Conservation (phyloP, 352 stramenopile species). For the Thraustochytrium striatum region DNA sequence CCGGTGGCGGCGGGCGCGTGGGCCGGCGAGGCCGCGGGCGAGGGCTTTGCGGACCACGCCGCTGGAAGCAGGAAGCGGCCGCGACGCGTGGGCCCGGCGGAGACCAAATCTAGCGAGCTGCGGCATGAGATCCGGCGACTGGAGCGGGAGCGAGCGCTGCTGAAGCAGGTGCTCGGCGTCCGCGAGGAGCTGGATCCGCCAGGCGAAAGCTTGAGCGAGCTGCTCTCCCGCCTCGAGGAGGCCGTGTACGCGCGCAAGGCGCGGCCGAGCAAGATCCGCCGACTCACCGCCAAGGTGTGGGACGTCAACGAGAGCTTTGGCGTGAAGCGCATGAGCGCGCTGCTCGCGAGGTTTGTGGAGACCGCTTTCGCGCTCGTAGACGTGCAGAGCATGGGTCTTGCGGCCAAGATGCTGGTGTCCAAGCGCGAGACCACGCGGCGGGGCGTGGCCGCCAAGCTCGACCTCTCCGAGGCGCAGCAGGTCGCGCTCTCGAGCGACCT, state of each 20-base stretch:
- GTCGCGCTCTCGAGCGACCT: neutral
- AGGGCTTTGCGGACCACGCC: neutral
- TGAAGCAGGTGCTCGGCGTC: neutral
- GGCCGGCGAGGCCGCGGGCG: neutral
- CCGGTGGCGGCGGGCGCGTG: neutral
- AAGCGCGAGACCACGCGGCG: neutral
- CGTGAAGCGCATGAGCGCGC: neutral
- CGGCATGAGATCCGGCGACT: neutral
- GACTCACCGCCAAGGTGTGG: neutral
- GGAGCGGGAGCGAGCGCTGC: neutral
- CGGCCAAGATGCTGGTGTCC: neutral
- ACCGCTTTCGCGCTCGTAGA: neutral
- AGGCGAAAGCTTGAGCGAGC: neutral
- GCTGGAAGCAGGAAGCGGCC: neutral
- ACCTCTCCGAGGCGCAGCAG: neutral
- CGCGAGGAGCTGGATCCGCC: neutral
- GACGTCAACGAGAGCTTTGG: neutral
- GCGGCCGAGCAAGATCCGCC: neutral
- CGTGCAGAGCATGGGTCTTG: neutral
- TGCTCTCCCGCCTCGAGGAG: neutral
- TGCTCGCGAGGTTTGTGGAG: neutral
- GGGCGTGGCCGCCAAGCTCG: neutral
- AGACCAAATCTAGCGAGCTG: neutral
- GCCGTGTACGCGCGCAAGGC: neutral
- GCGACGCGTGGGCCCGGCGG: neutral